Conservation (phyloP, 1,284 basidiomycete genomes). For the Microbotryum scabiosae region DNA sequence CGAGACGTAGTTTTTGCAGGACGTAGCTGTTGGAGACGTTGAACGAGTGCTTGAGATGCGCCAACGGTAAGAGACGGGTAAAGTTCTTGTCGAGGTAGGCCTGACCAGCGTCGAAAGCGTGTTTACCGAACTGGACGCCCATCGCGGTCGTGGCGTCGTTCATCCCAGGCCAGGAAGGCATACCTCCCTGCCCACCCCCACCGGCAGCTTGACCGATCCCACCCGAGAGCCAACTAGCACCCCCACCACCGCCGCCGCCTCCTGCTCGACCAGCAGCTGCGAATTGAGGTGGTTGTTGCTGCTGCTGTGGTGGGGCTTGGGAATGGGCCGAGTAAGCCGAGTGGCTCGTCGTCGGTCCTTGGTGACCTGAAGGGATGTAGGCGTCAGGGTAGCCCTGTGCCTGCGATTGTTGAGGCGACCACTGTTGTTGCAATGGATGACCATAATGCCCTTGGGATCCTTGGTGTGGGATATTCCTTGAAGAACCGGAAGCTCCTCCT, state of each 20-base stretch:
- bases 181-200: not conserved
- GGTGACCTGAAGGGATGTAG: constrained; percentile 13
- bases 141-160: constrained; percentile 92
- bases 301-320: not conserved
- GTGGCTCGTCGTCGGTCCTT: not conserved
- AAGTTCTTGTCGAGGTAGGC: constrained; percentile 94
- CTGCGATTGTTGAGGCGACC: not conserved
- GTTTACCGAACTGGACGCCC: constrained; percentile 90
- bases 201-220: not conserved
- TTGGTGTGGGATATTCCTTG: not conserved
- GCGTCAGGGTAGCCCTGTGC: constrained; percentile 11
- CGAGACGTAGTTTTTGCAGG: constrained; percentile 73
- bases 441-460: not conserved
- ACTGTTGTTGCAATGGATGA: constrained; percentile 9
- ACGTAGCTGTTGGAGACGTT: constrained; percentile 97
- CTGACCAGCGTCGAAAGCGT: constrained; percentile 84
- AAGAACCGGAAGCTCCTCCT: not conserved
- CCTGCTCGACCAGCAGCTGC: not conserved
- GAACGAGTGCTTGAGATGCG: constrained; percentile 83
- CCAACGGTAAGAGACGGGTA: constrained; percentile 61
- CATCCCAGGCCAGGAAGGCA: constrained; percentile 43
- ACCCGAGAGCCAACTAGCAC: not conserved
- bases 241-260: not conserved
- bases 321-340: not conserved
- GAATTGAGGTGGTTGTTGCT: not conserved